phyloP scores from a whole-genome alignment of 2,329 filamentous ascomycete species.

The Aspergillus cejpii region DNA sequence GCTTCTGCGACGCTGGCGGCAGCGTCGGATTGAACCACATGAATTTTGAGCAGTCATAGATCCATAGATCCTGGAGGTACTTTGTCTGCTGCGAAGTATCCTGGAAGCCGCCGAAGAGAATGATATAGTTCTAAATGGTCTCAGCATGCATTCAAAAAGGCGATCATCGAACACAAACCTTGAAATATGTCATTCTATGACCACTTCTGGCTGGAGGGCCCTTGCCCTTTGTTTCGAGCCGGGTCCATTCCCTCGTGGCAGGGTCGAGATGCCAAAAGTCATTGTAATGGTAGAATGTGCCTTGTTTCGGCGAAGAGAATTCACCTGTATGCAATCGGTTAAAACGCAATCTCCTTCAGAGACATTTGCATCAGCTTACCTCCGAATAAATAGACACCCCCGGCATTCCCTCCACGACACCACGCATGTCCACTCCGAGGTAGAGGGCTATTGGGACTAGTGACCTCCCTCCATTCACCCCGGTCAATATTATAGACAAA shows the following conservation, averaged over 20 bases:
- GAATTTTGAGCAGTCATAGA: constrained; percentile 86
- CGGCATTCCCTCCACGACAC: constrained; percentile 80
- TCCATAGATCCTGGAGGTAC: constrained; percentile 88
- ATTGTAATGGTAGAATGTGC: constrained; percentile 98
- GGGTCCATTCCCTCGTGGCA: constrained; percentile 77
- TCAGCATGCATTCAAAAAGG: constrained; percentile 2
- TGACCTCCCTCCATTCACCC: constrained; percentile 86
- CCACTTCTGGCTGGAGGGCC: constrained; percentile 83
- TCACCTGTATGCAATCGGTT: constrained; percentile 49
- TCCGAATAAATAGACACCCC: constrained; percentile 84
- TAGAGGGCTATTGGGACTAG: constrained; percentile 82
- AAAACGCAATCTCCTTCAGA: neutral
- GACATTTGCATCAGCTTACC: constrained; percentile 35
- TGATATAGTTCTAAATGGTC: constrained; percentile 64
- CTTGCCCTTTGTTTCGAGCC: constrained; percentile 65
- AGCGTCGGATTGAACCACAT: constrained; percentile 73
- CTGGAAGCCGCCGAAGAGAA: constrained; percentile 94
- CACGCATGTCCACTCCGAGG: constrained; percentile 91
- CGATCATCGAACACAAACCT: constrained; percentile 39
- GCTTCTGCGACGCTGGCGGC: constrained; percentile 73
- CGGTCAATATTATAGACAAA: constrained; percentile 68
- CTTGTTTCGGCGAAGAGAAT: constrained; percentile 93
- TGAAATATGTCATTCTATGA: constrained; percentile 93
- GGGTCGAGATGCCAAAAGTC: constrained; percentile 95
- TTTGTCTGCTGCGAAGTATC: constrained; percentile 93